Evolutionary conservation across 257 asterid species (phyloP), one percentile per base, ranked within the genome.

Genomic region (Solanum tacnaense): DNA sequence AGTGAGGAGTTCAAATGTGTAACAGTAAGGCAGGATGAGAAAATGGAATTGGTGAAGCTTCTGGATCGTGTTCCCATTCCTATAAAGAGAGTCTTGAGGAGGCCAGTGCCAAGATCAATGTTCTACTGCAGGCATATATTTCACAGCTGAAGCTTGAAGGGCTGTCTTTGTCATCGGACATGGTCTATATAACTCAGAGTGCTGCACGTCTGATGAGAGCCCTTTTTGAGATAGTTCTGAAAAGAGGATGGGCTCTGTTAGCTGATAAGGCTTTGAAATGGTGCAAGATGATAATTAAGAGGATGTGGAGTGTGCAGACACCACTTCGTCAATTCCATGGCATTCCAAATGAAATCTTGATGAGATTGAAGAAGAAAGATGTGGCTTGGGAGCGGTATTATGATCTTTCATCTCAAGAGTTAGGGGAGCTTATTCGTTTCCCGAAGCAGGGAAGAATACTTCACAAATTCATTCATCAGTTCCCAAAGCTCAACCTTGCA

Each of bases 121-220:
- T 91, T 85, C 76, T 90, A 49, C 83, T 90, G 25, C 93, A 91
- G 83, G 91, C 92, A 49, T 91, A 91, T 90, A 83, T 91, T 83
- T 90, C 93, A 85, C 92, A 74, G 79, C 79, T 90, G 89, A 91
- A 90, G 88, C 92, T 91, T 87, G 93, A 90, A 75, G 93, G 91
- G 81, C 44, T 91, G 84, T 91, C 93, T 31, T 44, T 91, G 87
- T 85, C 93, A 81, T 90, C 91, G 7, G 93, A 91, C 76, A 91
- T 91, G 93, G 93, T 91, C 11, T 91, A 81, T 86, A 88, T 91
- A 29, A 90, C 92, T 31, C 93, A 91, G 92, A 91, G 93, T 91
- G 93, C 89, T 73, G 93, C 89, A 25, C 89, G 90, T 35, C 91
- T 91, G 34, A 91, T 91, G 91, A 89, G 91, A 12, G 91, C 93